These are phyloP conservation scores for Lecanicillium sp. DNA, from an alignment of 2,329 filamentous ascomycete genomes.

Conservation along the genomic window DNA sequence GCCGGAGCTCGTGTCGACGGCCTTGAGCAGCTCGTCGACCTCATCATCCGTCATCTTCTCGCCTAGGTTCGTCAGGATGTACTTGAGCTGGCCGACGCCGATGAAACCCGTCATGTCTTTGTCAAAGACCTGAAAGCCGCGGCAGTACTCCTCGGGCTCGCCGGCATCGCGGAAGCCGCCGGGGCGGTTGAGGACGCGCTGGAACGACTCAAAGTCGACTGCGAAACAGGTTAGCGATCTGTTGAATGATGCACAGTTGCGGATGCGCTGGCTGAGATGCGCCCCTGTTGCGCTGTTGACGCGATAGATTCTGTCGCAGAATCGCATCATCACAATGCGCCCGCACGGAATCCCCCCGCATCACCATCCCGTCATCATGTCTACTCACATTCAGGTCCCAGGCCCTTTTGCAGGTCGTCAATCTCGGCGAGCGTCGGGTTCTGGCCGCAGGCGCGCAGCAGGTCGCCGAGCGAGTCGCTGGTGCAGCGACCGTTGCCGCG, in stretches of 20 bases:
- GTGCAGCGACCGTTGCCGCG: conserved; percentile 90
- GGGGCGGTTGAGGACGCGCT: conserved; percentile 92
- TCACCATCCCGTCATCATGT: background rate
- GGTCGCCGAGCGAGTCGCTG: conserved; percentile 80
- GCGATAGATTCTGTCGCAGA: too few relatives aligned
- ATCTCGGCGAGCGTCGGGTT: conserved; percentile 96
- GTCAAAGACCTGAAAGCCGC: conserved; percentile 98
- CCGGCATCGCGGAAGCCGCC: conserved; percentile 97
- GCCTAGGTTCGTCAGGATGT: conserved; percentile 94
- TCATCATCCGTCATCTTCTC: conserved; percentile 99
- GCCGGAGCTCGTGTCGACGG: conserved; percentile 89
- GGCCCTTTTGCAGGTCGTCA: conserved; percentile 79
- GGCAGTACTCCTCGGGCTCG: conserved; percentile 96
- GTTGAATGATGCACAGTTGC: background rate
- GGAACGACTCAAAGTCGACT: conserved; percentile 99
- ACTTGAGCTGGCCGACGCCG: conserved; percentile 94
- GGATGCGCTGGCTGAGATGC: background rate
- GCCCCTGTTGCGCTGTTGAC: too few relatives aligned
- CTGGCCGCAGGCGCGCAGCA: conserved; percentile 93
- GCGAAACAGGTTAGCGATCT: conserved; percentile 5
- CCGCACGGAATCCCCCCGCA: background rate
- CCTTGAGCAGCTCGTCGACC: conserved; percentile 97
- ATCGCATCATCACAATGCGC: background rate
- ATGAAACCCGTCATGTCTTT: conserved; percentile 99
- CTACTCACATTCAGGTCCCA: conserved; percentile 83